Base-by-base conservation (phyloP, 2,329 filamentous ascomycete species). In the Capronia epimyces region DNA sequence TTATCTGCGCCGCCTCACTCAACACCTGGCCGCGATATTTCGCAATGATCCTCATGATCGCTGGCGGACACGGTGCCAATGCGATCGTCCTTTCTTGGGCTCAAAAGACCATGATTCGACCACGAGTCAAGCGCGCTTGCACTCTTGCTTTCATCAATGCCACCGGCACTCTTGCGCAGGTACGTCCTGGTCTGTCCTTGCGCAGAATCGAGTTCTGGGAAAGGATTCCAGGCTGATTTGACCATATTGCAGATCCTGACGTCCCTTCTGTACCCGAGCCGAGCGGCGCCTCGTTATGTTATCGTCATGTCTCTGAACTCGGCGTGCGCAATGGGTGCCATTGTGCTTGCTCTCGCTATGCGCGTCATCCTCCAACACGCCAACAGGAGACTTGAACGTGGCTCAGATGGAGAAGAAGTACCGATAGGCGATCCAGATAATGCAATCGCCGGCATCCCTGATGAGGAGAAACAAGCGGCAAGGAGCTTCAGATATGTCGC, bases 31-130 rank as follows among this genome's bases (percentile, higher is more conserved):
- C 60, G 13, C 60, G 66, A 16, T 67, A 66, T 49, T 57, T 66
- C 31, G 62, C 65, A 12, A 62, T 62, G 37, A 62, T 66, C 44
- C 62, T 67, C 37, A 63, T 68, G 52, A 60, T 66, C 22, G 62
- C 66, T 5, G 64, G 5, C 22, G 64, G 63, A 3, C 65, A 66
- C 46, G 63, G 64, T 1, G 64, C 65, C 18, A 72, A 72, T 49
- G 70, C 68, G 8, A 63, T 72, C 18, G 70, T 71, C 8, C 64
- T 73, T 1, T 67, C 67, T 13, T 74, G 71, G 70, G 68, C 69
- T 1, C 68, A 68, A 1, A 65, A 66, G 1, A 71, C 69, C 1
- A 62, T 71, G 6, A 69, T 67, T 2, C 67, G 72, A 41, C 71
- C 70, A 1, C 59, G 66, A 3, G 70, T 72, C 53, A 75, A 73